Base-by-base conservation (phyloP, 768 basidiomycete species). In the Pleurotus citrinopileatus region DNA sequence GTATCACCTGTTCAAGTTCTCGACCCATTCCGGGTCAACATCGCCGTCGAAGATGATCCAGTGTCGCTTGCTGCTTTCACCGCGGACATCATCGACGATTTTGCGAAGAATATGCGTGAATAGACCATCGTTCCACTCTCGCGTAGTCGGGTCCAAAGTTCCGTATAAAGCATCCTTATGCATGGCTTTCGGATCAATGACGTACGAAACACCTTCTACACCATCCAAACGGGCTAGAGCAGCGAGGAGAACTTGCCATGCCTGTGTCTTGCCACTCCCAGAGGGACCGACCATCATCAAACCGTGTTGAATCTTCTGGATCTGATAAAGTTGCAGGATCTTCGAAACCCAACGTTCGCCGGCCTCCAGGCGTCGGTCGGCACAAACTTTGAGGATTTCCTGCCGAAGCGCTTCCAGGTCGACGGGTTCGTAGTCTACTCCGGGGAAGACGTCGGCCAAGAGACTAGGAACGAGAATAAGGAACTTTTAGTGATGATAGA, bases 31-130 rank as follows among this genome's bases (percentile, higher is more conserved):
- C 0, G 96, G 97, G 76, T 99, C 97, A 38, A 99, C 97, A 62
- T 99, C 97, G 55, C 97, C 97, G 64, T 99, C 97, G 59, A 99
- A 99, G 56, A 99, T 90, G 61, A 99, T 99, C 97, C 96, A 99
- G 65, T 98, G 97, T 27, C 97, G 76, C 73, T 96, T 98, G 15
- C 83, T 80, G 67, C 93, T 97, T 71, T 98, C 97, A 15, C 97
- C 97, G 64, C 97, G 91, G 38, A 98, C 96, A 65, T 98, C 94
- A 63, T 99, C 97, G 46, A 98, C 93, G 57, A 98, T 99, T 71
- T 96, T 98, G 50, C 97, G 87, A 53, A 99, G 76, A 44, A 98
- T 91, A 65, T 98, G 94, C 3, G 97, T 99, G 76, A 99, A 99
- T 2, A 99, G 77, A 53, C 97, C 96, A 66, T 99, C 97, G 55